phyloP scores from a whole-genome alignment of 2,329 filamentous ascomycete species.

The Huntiella decipiens region DNA sequence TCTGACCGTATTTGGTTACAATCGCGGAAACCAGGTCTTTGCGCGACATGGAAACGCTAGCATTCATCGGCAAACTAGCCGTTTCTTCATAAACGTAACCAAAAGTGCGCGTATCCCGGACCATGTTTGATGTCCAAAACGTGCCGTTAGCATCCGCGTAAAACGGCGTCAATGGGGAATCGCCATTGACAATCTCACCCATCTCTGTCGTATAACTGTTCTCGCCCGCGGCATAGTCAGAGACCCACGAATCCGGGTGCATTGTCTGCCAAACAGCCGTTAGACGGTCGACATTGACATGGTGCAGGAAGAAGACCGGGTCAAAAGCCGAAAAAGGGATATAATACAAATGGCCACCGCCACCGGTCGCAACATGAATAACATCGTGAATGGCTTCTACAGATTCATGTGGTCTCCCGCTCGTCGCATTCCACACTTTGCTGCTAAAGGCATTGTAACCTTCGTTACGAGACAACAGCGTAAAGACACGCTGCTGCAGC shows the following conservation, averaged over 20 bases:
- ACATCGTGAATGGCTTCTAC: slow-evolving; percentile 46
- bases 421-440: slow-evolving; percentile 37
- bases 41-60: slow-evolving; percentile 8
- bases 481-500: slow-evolving; percentile 45
- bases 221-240: slow-evolving; percentile 32
- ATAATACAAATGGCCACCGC: slow-evolving; percentile 49
- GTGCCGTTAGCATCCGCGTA: slow-evolving; percentile 35
- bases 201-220: slow-evolving; percentile 41
- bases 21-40: slow-evolving; percentile 14
- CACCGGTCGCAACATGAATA: slow-evolving; percentile 39
- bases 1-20: slow-evolving; percentile 20
- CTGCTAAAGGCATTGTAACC: slow-evolving; percentile 53
- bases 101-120: slow-evolving; percentile 40
- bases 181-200: slow-evolving; percentile 33
- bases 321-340: slow-evolving; percentile 60
- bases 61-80: slow-evolving; percentile 13
- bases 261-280: slow-evolving; percentile 62
- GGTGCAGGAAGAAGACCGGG: slow-evolving; percentile 61
- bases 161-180: slow-evolving; percentile 49
- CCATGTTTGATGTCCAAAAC: slow-evolving; percentile 49
- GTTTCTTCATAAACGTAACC: slow-evolving; percentile 60
- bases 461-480: slow-evolving; percentile 46
- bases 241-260: slow-evolving; percentile 48
- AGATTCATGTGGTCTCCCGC: slow-evolving; percentile 37
- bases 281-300: slow-evolving; percentile 55